Evolutionary conservation across 75 land plant species (phyloP), one percentile per base, ranked within the genome.

Genomic region (Pinus albicaulis): DNA sequence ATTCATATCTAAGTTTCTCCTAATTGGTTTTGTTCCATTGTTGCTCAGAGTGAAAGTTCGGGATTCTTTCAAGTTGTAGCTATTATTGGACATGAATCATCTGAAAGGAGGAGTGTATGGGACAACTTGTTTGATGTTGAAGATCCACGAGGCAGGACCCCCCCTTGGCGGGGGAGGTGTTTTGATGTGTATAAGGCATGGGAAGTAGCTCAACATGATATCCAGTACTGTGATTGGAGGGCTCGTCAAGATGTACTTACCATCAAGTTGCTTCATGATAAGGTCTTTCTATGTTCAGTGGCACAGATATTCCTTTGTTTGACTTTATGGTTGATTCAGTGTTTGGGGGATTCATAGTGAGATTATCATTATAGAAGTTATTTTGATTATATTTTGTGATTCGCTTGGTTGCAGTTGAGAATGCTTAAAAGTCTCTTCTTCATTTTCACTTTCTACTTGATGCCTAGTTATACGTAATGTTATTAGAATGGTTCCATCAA

Each of bases 231-330:
- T 68, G 98, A 95, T 80, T 97, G 98, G 99, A 83, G 89, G 57
- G 99, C 99, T 73, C 88, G 99, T 11, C 98, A 89, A 68, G 99
- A 95, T 79, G 82, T 97, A 24, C 87, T 92, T 25, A 84, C 93
- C 56, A 97, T 97, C 87, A 91, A 92, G 87, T 85, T 91, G 22
- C 89, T 97, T 56, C 99, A 97, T 80, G 98, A 97, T 52, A 94
- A 94, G 95, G 99, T 92, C 24, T 62, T 55, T 36, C 15, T 34
- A 31, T 64, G 31, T 64, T 34, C 34, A 64, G 68, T 63, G 11
- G 17, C 28, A 63, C 68, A 31, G 17, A 34, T 28, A 31, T 34
- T 31, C 8, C 31, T 64, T 19, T 34, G n/a, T 34, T 64, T 34
- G 41, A 64, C 66, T 31, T 1, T 64, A 28, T 31, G 68, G 6